Evolutionary conservation across 2,329 filamentous ascomycete species (phyloP).

Genomic region (Dactylellina haptotyla): DNA sequence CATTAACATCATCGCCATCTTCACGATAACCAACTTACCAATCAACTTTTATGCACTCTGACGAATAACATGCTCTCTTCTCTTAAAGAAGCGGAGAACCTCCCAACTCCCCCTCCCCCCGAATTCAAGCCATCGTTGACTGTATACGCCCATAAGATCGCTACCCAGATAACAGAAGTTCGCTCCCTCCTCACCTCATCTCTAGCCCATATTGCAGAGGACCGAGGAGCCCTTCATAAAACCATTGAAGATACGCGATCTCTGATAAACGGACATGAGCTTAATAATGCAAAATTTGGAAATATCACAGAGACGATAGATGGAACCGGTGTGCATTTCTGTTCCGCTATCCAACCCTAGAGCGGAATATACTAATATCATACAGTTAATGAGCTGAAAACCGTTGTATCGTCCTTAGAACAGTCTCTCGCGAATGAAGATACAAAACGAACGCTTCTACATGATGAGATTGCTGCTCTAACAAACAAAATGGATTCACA

Average conservation of each 20-base stretch:
- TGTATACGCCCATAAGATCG: constrained; percentile 37
- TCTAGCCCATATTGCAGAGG: constrained; percentile 9
- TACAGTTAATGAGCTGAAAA: too few species aligned
- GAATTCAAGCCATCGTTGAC: constrained; percentile 38
- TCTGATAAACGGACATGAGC: not conserved
- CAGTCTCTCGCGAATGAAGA: too few species aligned
- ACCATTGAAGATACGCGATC: constrained; percentile 6
- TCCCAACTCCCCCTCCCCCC: not conserved
- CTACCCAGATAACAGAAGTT: constrained; percentile 14
- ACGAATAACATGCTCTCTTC: constrained; percentile 11
- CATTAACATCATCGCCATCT: not conserved
- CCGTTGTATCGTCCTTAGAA: too few species aligned
- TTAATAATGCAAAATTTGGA: not conserved
- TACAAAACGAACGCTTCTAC: too few species aligned
- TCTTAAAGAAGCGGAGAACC: not conserved
- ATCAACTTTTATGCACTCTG: not conserved
- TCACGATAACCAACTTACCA: not conserved
- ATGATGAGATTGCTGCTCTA: too few species aligned
- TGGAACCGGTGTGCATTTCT: constrained; percentile 5
- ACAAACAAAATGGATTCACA: too few species aligned
- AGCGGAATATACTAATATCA: too few species aligned
- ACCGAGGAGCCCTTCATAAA: constrained; percentile 2
- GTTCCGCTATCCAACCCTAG: too few species aligned
- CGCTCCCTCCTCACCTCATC: constrained; percentile 16
- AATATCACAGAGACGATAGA: not conserved